Percentiles rank a stretch among this genome's conserved stretches.
phyloP scores from a whole-genome alignment of 2,329 filamentous ascomycete genomes.

The Emmonsiellopsis sp. region DNA sequence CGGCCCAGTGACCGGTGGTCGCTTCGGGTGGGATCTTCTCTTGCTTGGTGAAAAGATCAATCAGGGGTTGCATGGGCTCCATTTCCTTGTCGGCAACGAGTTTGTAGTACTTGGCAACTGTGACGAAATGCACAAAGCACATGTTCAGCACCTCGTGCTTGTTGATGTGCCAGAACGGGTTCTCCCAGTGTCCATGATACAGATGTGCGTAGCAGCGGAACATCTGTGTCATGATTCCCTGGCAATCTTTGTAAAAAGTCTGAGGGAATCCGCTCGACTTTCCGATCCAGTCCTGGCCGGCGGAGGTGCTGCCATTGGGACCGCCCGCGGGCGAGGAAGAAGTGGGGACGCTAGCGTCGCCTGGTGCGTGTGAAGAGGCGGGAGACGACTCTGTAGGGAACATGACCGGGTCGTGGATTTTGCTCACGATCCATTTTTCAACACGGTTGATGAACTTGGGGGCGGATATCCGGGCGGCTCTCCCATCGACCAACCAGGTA shows the following conservation, averaged over 20 bases:
- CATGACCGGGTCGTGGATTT: slow-evolving; percentile 80
- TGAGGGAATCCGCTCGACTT: slow-evolving; percentile 88
- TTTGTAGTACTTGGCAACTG: slow-evolving; percentile 69
- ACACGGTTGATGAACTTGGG: slow-evolving; percentile 92
- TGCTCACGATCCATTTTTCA: slow-evolving; percentile 94
- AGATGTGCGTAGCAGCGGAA: slow-evolving; percentile 97
- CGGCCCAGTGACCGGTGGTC: slow-evolving; percentile 35
- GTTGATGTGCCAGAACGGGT: slow-evolving; percentile 76
- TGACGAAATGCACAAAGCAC: slow-evolving; percentile 77
- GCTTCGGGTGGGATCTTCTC: slow-evolving; percentile 72
- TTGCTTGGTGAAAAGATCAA: slow-evolving; percentile 84
- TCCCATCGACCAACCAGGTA: slow-evolving; percentile 86
- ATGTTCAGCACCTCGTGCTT: slow-evolving; percentile 65
- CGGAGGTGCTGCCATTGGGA: slow-evolving; percentile 41
- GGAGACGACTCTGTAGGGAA: slow-evolving; percentile 74
- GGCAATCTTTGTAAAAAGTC: slow-evolving; percentile 81
- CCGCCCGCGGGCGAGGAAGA: slow-evolving; percentile 32
- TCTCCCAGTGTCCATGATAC: slow-evolving; percentile 90
- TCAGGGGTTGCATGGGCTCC: slow-evolving; percentile 90
- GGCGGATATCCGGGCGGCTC: slow-evolving; percentile 84
- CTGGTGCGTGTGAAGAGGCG: slow-evolving; percentile 47
- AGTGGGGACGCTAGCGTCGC: slow-evolving; percentile 45
- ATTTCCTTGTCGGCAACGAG: slow-evolving; percentile 83
- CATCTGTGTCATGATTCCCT: slow-evolving; percentile 94
- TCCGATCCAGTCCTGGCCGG: slow-evolving; percentile 67